Base-by-base conservation (phyloP, 1,284 basidiomycete genomes). In the Pterulicium gracile region DNA sequence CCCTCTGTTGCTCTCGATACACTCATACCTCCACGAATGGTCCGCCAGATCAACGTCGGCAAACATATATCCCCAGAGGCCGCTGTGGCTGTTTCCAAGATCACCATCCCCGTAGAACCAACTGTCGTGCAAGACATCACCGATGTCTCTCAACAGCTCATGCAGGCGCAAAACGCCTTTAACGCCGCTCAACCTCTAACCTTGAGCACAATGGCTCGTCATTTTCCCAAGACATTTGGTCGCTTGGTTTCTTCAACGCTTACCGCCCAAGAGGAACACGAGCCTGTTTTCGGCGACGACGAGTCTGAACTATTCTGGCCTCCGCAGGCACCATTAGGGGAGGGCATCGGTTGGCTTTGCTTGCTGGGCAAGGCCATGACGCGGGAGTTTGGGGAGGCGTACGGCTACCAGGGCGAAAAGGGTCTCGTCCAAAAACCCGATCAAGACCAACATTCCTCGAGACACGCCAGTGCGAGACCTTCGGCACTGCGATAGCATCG, bases 281-380 rank as follows among this genome's bases (percentile, higher is more conserved):
- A 86, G 53, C 80, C 81, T 4, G 84, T 87, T 51, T 76, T 87
- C 48, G 84, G 87, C 56, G 84, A 88, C 53, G 79, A 82, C 52
- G 84, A 86, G 57, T 81, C 84, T 50, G 85, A 87, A 55, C 67
- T 88, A 14, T 83, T 77, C 57, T 88, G 84, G 85, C 85, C 84
- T 0, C 75, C 76, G 27, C 77, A 84, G 54, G 67, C 72, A 39
- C 65, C 77, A 43, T 80, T 73, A 22, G 82, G 81, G 43, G 79
- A 84, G 58, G 83, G 84, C 43, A 66, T 88, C 22, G 84, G 79
- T 14, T 88, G 84, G 84, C 75, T 86, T 13, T 86, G 82, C 59
- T 65, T 81, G 35, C 77, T 88, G 73, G 84, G 82, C 52, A 82
- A 80, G 57, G 79, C 83, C 35, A 88, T 88, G 84, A 74, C 88